Base-by-base conservation (phyloP, 2,329 filamentous ascomycete species). In the Pleomassaria siparia region DNA sequence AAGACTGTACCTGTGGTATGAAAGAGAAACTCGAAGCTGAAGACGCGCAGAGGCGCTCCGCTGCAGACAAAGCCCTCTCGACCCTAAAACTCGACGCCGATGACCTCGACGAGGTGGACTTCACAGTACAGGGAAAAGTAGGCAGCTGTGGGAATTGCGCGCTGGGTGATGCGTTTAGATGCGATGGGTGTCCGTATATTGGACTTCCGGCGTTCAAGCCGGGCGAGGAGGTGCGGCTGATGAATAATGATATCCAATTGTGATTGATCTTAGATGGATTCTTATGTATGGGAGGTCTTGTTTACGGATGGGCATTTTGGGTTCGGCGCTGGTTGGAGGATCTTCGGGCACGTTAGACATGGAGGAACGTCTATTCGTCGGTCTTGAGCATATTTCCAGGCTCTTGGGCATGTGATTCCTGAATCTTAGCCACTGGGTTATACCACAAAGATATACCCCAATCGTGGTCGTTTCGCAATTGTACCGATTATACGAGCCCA, bases 111-210 rank as follows among this genome's bases (percentile, higher is more conserved):
- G 92, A 97, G 72, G 80, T 97, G 8, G 94, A 99, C 72, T 97
- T 99, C 67, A 99, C 94, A 0, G 89, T 97, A n/a, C 82, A 95
- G 72, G 94, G 94, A 60, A 97, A 96, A 76, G 89, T 92, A 5
- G 92, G 94, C 45, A 95, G 89, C 15, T 99, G 94, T 71, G 90
- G 90, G 22, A 96, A 92, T 73, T 97, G 94, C 72, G 87, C 91
- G 22, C 79, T 99, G 13, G 94, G 94, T 42, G 92, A 97, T 71
- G 92, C 94, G 0, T 81, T 80, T 64, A 68, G 80, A 16, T 82
- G 80, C 55, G 78, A 81, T 57, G 80, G 82, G 2, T 89, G 86
- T 63, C 91, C 91, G 1, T 96, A 94, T 67, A 88, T 95, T 62
- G 91, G 91, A 4, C 80, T 99, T 58, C 94, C 94, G 12, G 88